Evolutionary conservation across 2,329 filamentous ascomycete species (phyloP).

Genomic region (Diaporthe sp.): DNA sequence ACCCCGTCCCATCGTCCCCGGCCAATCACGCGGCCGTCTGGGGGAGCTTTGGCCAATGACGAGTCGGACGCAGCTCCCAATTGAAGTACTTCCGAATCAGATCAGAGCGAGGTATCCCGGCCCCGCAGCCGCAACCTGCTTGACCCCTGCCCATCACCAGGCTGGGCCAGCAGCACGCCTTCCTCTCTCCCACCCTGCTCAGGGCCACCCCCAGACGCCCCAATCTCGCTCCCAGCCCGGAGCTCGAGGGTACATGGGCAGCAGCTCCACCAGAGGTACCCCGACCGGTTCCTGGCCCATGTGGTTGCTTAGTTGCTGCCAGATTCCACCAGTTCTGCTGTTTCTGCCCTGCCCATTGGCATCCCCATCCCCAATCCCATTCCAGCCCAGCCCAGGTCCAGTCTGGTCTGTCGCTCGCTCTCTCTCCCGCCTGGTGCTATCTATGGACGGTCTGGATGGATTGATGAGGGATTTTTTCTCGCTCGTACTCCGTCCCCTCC

Average conservation of each 20-base stretch:
- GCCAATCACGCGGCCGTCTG: slow-evolving; percentile 24
- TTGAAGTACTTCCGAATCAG: slow-evolving; percentile 25
- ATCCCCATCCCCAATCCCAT: slow-evolving; percentile 19
- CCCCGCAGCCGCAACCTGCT: slow-evolving; percentile 24
- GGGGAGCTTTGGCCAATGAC: slow-evolving; percentile 37
- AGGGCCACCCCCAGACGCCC: slow-evolving; percentile 25
- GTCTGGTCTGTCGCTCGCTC: not conserved
- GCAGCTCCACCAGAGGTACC: slow-evolving; percentile 25
- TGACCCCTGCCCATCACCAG: slow-evolving; percentile 28
- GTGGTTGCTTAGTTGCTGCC: slow-evolving; percentile 2
- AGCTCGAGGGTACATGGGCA: slow-evolving; percentile 16
- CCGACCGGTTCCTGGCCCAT: not conserved
- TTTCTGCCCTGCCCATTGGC: not conserved
- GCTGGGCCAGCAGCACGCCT: slow-evolving; percentile 22
- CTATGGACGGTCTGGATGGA: slow-evolving; percentile 23
- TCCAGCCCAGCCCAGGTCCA: slow-evolving; percentile 16
- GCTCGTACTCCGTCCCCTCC: slow-evolving; percentile 27
- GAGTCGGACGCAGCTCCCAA: slow-evolving; percentile 15
- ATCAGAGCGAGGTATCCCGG: slow-evolving; percentile 10
- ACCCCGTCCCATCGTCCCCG: not conserved
- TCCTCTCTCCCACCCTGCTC: not conserved
- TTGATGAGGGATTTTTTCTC: slow-evolving; percentile 35
- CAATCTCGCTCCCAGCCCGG: slow-evolving; percentile 34
- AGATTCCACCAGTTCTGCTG: slow-evolving; percentile 12
- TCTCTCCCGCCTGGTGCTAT: slow-evolving; percentile 13